phyloP scores from a whole-genome alignment of 2,329 filamentous ascomycete species.

The Ophiostoma sp. region DNA sequence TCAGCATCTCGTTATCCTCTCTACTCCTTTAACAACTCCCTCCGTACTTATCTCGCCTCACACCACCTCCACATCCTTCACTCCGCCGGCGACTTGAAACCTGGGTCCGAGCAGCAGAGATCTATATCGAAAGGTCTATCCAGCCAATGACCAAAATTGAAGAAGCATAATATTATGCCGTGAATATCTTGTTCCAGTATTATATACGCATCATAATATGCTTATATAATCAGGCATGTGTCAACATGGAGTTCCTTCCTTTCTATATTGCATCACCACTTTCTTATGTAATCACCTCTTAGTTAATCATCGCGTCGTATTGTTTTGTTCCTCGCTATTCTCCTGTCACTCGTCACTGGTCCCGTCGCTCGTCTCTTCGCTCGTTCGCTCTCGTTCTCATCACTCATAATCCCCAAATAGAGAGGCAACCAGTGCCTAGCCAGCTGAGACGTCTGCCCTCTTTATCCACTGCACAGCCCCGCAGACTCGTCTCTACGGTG shows the following conservation, averaged over 20 bases:
- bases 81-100: not conserved
- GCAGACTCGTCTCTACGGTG: slow-evolving; percentile 8
- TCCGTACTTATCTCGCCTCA: not conserved
- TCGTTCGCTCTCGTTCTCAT: not conserved
- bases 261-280: not conserved
- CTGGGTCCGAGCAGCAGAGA: too few relatives aligned
- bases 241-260: too few relatives aligned
- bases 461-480: slow-evolving; percentile 10
- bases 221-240: too few relatives aligned
- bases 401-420: not conserved
- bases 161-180: too few relatives aligned
- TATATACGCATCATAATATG: not conserved
- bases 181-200: too few relatives aligned
- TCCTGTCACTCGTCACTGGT: too few relatives aligned
- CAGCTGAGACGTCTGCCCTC: not conserved
- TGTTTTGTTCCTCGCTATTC: not conserved
- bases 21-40: not conserved
- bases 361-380: too few relatives aligned
- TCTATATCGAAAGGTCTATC: too few relatives aligned
- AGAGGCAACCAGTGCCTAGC: not conserved
- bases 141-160: too few relatives aligned
- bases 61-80: too few relatives aligned
- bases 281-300: not conserved
- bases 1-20: not conserved
- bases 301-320: not conserved